Conservation (phyloP, 2,329 filamentous ascomycete genomes). For the Penicillium sp. region DNA sequence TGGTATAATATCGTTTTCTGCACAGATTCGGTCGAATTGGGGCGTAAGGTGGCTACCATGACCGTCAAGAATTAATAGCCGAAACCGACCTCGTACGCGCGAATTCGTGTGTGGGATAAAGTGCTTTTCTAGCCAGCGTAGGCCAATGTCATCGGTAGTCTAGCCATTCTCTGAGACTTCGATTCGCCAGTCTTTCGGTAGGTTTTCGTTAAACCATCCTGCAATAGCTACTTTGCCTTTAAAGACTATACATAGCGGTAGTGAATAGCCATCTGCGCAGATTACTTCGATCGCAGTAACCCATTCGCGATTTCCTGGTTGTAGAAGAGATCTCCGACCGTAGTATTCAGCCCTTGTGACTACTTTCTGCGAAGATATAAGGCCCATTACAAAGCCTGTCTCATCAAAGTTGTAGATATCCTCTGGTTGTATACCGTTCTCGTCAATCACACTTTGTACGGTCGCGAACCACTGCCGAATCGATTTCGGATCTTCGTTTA, state of each 20-base stretch:
- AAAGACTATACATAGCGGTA: conserved; percentile 5
- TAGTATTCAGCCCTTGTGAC: too few relatives aligned
- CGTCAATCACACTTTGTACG: neutral
- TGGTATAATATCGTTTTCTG: conserved; percentile 8
- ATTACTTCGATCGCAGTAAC: conserved; percentile 2
- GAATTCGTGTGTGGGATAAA: too few relatives aligned
- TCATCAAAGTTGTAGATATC: conserved; percentile 17
- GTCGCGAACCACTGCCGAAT: neutral
- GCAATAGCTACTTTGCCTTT: neutral
- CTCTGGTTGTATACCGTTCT: neutral
- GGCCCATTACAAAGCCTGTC: conserved; percentile 8
- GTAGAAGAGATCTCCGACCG: too few relatives aligned
- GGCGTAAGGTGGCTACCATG: conserved; percentile 5
- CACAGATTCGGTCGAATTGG: conserved; percentile 3
- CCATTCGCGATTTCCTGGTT: neutral
- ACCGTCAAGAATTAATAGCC: neutral
- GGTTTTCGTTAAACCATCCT: neutral
- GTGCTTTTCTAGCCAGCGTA: neutral
- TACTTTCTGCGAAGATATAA: neutral
- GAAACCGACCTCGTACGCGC: too few relatives aligned
- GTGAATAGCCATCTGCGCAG: neutral
- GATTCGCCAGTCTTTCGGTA: conserved; percentile 3
- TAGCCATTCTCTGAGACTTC: conserved; percentile 4
- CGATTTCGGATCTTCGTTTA: neutral
- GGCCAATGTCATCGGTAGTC: conserved; percentile 1